These are phyloP conservation scores for Zygosaccharomyces sapae DNA, from an alignment of 1,139 yeast species.

Conservation along the genomic window DNA sequence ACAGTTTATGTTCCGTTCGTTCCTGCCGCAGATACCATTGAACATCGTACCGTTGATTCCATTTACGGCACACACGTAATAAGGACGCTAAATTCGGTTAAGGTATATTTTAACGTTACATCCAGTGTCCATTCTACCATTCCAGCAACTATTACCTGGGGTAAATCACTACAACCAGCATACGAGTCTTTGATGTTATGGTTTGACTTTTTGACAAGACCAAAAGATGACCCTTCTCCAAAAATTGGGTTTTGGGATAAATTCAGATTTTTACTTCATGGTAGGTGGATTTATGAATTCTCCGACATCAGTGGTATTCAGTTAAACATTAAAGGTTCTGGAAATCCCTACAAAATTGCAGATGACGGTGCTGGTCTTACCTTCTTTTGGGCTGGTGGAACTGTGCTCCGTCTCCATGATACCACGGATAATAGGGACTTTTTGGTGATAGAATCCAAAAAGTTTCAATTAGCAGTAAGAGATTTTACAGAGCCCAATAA, in stretches of 20 bases:
- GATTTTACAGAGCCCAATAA: conserved; percentile 31
- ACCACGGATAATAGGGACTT: conserved; percentile 56
- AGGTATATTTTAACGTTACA: conserved; percentile 57
- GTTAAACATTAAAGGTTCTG: conserved; percentile 48
- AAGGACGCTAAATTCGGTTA: conserved; percentile 53
- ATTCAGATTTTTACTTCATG: conserved; percentile 51
- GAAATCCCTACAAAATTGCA: conserved; percentile 63
- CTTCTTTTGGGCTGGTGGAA: conserved; percentile 71
- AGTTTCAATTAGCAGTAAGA: conserved; percentile 58
- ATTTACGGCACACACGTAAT: conserved; percentile 58
- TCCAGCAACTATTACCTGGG: conserved; percentile 78
- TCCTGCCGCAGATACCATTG: conserved; percentile 31
- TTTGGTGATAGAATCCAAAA: conserved; percentile 58
- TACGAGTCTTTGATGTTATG: conserved; percentile 70
- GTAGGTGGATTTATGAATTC: conserved; percentile 46
- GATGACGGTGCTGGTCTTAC: conserved; percentile 76
- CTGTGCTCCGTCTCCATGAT: conserved; percentile 55
- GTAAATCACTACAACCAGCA: conserved; percentile 74
- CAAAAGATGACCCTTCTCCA: conserved; percentile 75
- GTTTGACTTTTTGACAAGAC: conserved; percentile 75
- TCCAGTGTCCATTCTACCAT: conserved; percentile 49
- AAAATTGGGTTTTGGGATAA: conserved; percentile 75
- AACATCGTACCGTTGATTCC: conserved; percentile 42
- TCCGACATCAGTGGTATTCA: conserved; percentile 30
- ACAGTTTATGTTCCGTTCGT: conserved; percentile 57